Base-by-base conservation (phyloP, 805 yeast genomes). In the Scheffersomyces ergatensis region DNA sequence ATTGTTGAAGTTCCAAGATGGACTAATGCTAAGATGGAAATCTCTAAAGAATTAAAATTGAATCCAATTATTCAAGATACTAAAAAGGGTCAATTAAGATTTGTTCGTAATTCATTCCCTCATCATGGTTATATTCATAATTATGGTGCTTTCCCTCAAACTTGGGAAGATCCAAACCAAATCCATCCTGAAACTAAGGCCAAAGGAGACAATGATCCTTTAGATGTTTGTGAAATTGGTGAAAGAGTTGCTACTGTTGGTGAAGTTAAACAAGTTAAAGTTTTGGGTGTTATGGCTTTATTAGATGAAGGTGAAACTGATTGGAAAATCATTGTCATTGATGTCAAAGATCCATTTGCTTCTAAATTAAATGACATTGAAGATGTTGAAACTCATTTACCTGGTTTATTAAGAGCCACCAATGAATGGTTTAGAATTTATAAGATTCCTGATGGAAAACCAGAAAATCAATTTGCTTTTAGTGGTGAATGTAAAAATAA, bases 1-100 rank as follows among this genome's bases (percentile, higher is more conserved):
- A 77, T 93, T 56, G 97, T 93, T 49, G 99, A 93, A 72, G 89
- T 93, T 52, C 99, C 99, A 63, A 85, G 98, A 70, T 92, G 97
- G 97, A 79, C 96, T 60, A 93, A 93, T 65, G 98, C 97, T 51
- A 93, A 93, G 76, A 77, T 90, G 66, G 99, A 93, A 70, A 89
- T 90, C 68, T 80, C 85, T 65, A 90, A 89, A 73, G 95, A 86
- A 57, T 72, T 72, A 54, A 68, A 78, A 34, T 77, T 89, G 63
- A 93, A 93, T 77, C 99, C 99, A 58, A 93, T 93, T 56, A 75
- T 87, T 47, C 99, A 93, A 76, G 99, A 93, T 58, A 68, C 75
- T 21, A 84, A 83, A 61, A 84, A 86, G 51, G 92, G 87, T 5
- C 71, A 83, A 49, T 76, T 83, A 27, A 70, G 96, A 54, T 88